Percentiles rank a stretch among this genome's conserved stretches.
These are phyloP conservation scores for Fusarium mundagurra DNA, from an alignment of 2,329 filamentous ascomycete genomes.

Conservation along the genomic window DNA sequence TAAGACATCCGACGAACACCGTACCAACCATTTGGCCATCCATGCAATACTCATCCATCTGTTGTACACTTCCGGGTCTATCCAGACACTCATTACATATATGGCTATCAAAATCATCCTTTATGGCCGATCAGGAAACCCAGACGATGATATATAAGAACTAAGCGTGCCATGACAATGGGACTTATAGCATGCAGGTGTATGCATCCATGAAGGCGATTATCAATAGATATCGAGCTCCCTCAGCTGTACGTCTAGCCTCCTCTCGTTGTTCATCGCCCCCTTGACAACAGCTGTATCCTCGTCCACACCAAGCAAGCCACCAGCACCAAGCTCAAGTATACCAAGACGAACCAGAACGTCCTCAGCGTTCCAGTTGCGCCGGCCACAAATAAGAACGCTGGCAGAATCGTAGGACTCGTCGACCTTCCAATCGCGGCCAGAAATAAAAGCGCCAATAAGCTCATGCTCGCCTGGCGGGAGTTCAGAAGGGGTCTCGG, in stretches of 20 bases:
- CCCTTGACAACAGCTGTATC: conserved; percentile 43
- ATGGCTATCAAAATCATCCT: conserved; percentile 1
- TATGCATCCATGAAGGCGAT: background rate
- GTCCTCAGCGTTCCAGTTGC: conserved; percentile 42
- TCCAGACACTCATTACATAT: conserved; percentile 34
- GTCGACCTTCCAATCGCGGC: conserved; percentile 45
- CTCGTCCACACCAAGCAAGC: conserved; percentile 41
- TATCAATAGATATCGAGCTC: conserved; percentile 50
- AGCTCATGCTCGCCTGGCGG: conserved; percentile 42
- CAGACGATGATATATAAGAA: conserved; percentile 1
- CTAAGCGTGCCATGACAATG: background rate
- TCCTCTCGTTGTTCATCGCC: conserved; percentile 40
- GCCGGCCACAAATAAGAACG: conserved; percentile 44
- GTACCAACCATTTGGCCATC: conserved; percentile 11
- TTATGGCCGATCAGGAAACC: background rate
- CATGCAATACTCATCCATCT: conserved; percentile 15
- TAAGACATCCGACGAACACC: conserved; percentile 31
- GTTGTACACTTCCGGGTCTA: conserved; percentile 21
- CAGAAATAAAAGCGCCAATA: conserved; percentile 44
- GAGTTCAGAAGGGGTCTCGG: conserved; percentile 21
- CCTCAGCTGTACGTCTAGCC: conserved; percentile 43
- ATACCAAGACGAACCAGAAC: conserved; percentile 47
- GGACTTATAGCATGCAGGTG: background rate
- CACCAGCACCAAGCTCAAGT: conserved; percentile 41
- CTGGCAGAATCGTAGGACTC: conserved; percentile 43